Conservation (phyloP, 225 moss, liverwort and hornwort genomes). For the Physcomitrium patens region DNA sequence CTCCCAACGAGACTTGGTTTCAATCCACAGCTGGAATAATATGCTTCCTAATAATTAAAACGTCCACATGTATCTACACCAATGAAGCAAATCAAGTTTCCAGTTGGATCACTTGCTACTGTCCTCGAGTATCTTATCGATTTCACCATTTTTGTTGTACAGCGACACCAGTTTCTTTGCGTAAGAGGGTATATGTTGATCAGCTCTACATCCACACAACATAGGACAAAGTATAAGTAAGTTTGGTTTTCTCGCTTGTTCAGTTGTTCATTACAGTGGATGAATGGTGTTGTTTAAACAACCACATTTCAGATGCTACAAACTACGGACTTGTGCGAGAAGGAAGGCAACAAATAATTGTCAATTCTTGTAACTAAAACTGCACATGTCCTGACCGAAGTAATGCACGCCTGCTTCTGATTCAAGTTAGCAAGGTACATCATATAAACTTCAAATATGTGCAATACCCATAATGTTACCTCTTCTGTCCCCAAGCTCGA, state of each 20-base stretch:
- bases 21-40: not conserved
- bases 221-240: not conserved
- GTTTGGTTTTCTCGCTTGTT: conserved; percentile 4
- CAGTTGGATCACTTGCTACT: conserved; percentile 37
- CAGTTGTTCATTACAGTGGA: not conserved
- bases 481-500: conserved; percentile 83
- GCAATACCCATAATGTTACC: conserved; percentile 48
- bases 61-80: conserved; percentile 15
- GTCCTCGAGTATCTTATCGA: conserved; percentile 68
- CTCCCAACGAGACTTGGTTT: conserved; percentile 12
- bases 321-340: not conserved
- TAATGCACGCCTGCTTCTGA: not conserved
- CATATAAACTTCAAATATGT: conserved; percentile 15
- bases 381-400: conserved; percentile 4
- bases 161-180: conserved; percentile 87
- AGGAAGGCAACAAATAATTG: not conserved
- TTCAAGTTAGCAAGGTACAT: conserved; percentile 2
- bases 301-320: not conserved
- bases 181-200: conserved; percentile 88
- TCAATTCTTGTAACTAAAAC: conserved; percentile 14
- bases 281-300: not conserved
- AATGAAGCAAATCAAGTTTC: not conserved
- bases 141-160: conserved; percentile 86
- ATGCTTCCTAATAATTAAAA: conserved; percentile 19
- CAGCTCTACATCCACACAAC: conserved; percentile 60